Base-by-base conservation (phyloP, 352 stramenopile species). In the Pythium oligandrum region DNA sequence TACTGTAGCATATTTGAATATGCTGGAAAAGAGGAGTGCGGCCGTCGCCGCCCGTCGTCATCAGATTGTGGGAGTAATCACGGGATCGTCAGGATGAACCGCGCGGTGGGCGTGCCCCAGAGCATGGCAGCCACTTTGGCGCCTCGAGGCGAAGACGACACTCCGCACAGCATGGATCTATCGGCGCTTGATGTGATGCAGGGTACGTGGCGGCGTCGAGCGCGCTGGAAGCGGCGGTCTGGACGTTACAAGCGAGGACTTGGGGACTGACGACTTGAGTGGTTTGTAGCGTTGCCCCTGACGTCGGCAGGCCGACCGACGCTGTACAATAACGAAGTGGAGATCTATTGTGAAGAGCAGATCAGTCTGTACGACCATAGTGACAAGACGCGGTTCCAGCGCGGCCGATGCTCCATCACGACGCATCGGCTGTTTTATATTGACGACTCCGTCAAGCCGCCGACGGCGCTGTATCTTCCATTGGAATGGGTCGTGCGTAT, bases 361-460 rank as follows among this genome's bases (percentile, higher is more conserved):
- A 90, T 94, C 56, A 81, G 75, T 9, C 63, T 94, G 44, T 94
- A 94, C 60, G 82, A 94, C 59, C 73, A 85, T 54, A 79, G 66
- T 40, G 70, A 85, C 44, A 94, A 94, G 70, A 91, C 84, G 36
- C 46, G 58, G 45, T 79, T 88, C 59, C n/a, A 72, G 44, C 68
- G 75, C 44, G 84, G 84, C 7, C 80, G 84, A 36, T 90, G 82
- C 61, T 78, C 78, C 6, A 73, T 94, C 52, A 94, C 84, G 47
- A 94, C 82, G 7, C 84, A 94, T 58, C 81, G 84, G 3, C 66
- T 94, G 30, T 88, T 94, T 55, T 94, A 90, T 61, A 82, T 88
- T 54, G 77, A 90, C 56, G 71, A 83, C 48, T 70, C 59, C 30
- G 70, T 59, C 45, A 68, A 54, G 39, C 75, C 78, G 6, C 71